Evolutionary conservation across 1,284 basidiomycete species (phyloP).

Genomic region (Trichosporon coremiiforme): DNA sequence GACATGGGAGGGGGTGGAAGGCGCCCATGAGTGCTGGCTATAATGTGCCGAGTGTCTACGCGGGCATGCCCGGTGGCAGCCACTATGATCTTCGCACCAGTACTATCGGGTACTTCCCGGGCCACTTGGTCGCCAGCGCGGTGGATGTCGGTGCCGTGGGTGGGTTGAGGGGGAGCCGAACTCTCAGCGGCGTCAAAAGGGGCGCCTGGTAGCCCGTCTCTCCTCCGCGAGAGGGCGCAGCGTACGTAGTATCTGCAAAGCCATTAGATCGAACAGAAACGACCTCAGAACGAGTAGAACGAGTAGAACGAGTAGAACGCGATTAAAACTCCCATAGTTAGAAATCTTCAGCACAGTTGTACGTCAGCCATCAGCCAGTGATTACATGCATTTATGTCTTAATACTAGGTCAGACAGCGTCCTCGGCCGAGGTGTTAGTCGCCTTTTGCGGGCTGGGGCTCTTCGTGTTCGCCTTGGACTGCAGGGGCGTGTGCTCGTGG

Average conservation of each 20-base stretch:
- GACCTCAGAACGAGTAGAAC: too few species aligned
- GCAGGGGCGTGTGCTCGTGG: slow-evolving; percentile 47
- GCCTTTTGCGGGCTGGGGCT: slow-evolving; percentile 10
- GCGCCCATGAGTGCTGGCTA: slow-evolving; percentile 9
- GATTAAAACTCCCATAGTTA: too few species aligned
- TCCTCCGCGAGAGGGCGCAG: too few species aligned
- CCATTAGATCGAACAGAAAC: too few species aligned
- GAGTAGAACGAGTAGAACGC: background rate
- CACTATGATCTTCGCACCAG: slow-evolving; percentile 13
- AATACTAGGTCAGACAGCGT: slow-evolving; percentile 20
- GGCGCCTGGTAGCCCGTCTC: background rate
- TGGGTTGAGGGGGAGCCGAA: background rate
- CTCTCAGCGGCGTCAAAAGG: slow-evolving; percentile 3
- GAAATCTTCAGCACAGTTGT: background rate
- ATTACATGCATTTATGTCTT: slow-evolving; percentile 19
- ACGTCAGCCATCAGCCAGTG: slow-evolving; percentile 12
- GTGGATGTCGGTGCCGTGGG: background rate
- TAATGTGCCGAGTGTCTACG: background rate
- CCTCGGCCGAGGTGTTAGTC: slow-evolving; percentile 12
- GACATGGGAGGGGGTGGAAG: background rate
- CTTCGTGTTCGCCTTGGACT: slow-evolving; percentile 26
- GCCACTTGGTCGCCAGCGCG: background rate
- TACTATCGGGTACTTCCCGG: background rate
- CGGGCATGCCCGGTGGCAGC: slow-evolving; percentile 1
- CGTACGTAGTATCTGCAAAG: too few species aligned